These are phyloP conservation scores for Wickerhamomyces canadensis DNA, from an alignment of 805 yeast genomes.

Conservation along the genomic window DNA sequence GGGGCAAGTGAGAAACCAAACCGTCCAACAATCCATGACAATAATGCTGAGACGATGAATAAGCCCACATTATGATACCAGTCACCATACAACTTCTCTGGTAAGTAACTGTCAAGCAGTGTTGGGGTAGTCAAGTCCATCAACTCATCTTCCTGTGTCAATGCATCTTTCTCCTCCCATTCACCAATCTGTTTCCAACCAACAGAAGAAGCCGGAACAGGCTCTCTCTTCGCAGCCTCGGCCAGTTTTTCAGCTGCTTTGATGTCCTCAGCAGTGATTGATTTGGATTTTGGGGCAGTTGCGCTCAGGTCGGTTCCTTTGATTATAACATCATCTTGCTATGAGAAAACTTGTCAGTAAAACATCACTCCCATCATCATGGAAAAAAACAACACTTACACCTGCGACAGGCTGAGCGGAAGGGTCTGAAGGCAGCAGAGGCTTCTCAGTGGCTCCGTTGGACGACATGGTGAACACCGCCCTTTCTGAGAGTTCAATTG, in stretches of 20 bases:
- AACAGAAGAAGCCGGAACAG: conserved; percentile 63
- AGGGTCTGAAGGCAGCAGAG: too few relatives aligned
- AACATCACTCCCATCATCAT: too few relatives aligned
- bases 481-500: too few relatives aligned
- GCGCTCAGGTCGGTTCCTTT: conserved; percentile 5
- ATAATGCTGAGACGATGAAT: conserved; percentile 56
- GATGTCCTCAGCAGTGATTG: conserved; percentile 14
- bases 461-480: too few relatives aligned
- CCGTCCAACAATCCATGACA: conserved; percentile 78
- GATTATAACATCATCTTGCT: conserved; percentile 19
- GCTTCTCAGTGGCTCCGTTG: too few relatives aligned
- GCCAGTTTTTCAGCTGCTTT: conserved; percentile 24
- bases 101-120: conserved; percentile 66
- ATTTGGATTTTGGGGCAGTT: conserved; percentile 6
- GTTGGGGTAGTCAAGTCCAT: conserved; percentile 72
- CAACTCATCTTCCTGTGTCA: conserved; percentile 63
- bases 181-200: conserved; percentile 96
- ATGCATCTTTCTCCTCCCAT: conserved; percentile 65
- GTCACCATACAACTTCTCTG: conserved; percentile 79
- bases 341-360: not conserved
- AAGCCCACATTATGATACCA: conserved; percentile 92
- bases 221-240: conserved; percentile 30
- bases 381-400: too few relatives aligned
- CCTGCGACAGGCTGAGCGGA: too few relatives aligned
- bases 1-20: conserved; percentile 75